Evolutionary conservation across 2,329 filamentous ascomycete species (phyloP).

Genomic region (Fusarium tupiense): DNA sequence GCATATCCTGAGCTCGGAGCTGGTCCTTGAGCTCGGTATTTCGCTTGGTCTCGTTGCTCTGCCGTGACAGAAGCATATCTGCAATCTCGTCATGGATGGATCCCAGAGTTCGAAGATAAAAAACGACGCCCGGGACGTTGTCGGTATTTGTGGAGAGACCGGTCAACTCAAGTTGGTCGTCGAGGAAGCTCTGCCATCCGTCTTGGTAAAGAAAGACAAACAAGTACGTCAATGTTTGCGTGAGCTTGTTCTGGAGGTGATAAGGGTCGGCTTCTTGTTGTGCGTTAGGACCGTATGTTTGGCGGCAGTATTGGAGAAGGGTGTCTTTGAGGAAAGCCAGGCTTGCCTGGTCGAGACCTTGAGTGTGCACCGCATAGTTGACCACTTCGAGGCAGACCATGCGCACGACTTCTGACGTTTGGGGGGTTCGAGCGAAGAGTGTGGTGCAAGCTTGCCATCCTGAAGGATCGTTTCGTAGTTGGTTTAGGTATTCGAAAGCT

Average conservation of each 20-base stretch:
- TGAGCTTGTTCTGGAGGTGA: constrained; percentile 94
- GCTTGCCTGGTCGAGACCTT: constrained; percentile 76
- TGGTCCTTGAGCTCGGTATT: constrained; percentile 93
- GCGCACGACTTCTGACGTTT: constrained; percentile 83
- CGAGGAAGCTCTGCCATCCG: constrained; percentile 89
- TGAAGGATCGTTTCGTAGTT: constrained; percentile 81
- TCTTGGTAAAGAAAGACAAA: constrained; percentile 88
- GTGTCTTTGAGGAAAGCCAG: constrained; percentile 82
- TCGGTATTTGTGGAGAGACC: constrained; percentile 69
- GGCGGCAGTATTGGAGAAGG: constrained; percentile 81
- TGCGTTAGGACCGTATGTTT: constrained; percentile 72
- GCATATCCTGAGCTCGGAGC: constrained; percentile 85
- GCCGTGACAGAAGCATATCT: constrained; percentile 85
- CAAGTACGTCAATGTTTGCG: constrained; percentile 93
- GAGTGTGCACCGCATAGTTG: constrained; percentile 88
- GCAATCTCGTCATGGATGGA: constrained; percentile 98
- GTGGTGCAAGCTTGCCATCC: constrained; percentile 91
- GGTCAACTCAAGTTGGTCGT: constrained; percentile 86
- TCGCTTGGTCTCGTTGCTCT: constrained; percentile 80
- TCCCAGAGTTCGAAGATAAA: constrained; percentile 88
- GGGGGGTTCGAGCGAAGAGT: constrained; percentile 83
- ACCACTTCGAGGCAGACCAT: constrained; percentile 91
- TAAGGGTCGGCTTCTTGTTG: constrained; percentile 73
- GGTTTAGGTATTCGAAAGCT: constrained; percentile 82
- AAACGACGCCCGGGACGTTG: constrained; percentile 79